phyloP scores from a whole-genome alignment of 2,329 filamentous ascomycete genomes.

The Fusarium coicis region DNA sequence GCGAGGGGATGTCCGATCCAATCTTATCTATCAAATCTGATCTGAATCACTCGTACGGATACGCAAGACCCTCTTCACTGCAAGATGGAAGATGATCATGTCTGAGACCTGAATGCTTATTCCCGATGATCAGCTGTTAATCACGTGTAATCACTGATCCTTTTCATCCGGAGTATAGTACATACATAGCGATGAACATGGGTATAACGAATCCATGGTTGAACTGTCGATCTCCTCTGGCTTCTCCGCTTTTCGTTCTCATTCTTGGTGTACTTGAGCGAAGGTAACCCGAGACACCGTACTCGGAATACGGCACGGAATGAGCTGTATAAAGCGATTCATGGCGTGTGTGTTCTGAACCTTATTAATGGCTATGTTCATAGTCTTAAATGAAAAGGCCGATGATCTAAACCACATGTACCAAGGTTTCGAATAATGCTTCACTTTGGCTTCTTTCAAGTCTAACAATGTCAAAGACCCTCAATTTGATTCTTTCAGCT shows the following conservation, averaged over 20 bases:
- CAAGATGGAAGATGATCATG: not conserved
- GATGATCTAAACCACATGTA: not conserved
- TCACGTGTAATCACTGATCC: not conserved
- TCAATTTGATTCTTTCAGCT: not conserved
- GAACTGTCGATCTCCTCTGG: not conserved
- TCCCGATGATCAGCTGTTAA: not conserved
- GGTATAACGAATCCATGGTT: not conserved
- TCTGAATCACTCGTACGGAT: not conserved
- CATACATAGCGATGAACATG: not conserved
- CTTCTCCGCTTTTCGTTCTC: slow-evolving; percentile 12
- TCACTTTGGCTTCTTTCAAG: not conserved
- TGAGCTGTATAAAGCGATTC: not conserved
- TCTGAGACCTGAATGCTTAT: not conserved
- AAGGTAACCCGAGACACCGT: not conserved
- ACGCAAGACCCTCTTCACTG: not conserved
- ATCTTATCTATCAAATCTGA: slow-evolving; percentile 5
- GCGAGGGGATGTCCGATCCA: not conserved
- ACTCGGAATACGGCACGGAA: not conserved
- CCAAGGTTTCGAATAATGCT: not conserved
- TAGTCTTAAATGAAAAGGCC: not conserved
- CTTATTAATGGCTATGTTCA: not conserved
- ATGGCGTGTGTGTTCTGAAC: not conserved
- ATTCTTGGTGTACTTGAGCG: not conserved
- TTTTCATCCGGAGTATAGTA: not conserved
- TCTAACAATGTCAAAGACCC: not conserved